phyloP scores from a whole-genome alignment of 1,139 yeast species.

The Suhomyces panamericanus region DNA sequence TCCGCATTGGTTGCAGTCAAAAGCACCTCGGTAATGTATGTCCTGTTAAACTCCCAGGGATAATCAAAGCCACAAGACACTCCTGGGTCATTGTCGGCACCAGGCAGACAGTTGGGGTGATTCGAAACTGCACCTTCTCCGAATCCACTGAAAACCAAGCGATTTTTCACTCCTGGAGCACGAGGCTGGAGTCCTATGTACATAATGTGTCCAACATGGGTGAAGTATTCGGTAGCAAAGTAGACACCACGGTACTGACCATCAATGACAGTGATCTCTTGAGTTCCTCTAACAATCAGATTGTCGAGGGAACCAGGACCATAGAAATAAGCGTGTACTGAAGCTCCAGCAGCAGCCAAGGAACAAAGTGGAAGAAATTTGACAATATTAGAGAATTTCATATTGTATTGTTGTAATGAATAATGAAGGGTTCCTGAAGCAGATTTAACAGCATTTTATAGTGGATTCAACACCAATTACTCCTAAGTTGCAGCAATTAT shows the following conservation, averaged over 20 bases:
- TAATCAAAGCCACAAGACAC: constrained; percentile 6
- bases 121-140: background rate
- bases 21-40: constrained; percentile 2
- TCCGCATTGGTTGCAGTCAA: background rate
- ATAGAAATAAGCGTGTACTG: background rate
- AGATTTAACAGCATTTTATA: too few relatives aligned
- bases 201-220: background rate
- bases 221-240: background rate
- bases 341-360: background rate
- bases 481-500: too few relatives aligned
- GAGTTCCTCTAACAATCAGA: background rate
- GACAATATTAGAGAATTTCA: background rate
- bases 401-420: too few relatives aligned
- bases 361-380: background rate
- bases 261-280: background rate
- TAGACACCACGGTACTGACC: background rate
- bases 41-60: constrained; percentile 7
- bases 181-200: constrained; percentile 6
- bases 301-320: background rate
- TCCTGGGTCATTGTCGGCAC: constrained; percentile 8
- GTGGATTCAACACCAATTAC: too few relatives aligned
- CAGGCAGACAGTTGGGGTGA: background rate
- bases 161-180: background rate
- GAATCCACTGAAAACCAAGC: constrained; percentile 3
- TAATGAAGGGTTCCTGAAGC: too few relatives aligned